phyloP scores from a whole-genome alignment of 768 basidiomycete genomes.

The Pleurotus pulmonarius region DNA sequence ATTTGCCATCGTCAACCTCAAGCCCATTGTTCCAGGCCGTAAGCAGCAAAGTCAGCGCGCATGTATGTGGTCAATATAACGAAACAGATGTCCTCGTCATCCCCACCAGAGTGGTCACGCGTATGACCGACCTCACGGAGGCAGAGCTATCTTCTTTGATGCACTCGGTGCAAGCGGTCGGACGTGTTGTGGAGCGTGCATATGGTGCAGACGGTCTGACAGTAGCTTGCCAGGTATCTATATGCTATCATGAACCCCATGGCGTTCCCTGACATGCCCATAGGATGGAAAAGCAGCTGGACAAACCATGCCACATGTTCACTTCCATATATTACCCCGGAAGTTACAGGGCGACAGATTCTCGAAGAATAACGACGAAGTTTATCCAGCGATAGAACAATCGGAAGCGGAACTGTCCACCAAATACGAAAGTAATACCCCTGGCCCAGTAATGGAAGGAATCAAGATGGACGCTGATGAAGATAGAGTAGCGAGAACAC shows the following conservation, averaged over 20 bases:
- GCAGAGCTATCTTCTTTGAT: conserved; percentile 80
- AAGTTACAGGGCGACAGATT: conserved; percentile 67
- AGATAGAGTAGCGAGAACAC: conserved; percentile 52
- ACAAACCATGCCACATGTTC: conserved; percentile 84
- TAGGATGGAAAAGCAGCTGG: conserved; percentile 89
- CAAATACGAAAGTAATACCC: conserved; percentile 19
- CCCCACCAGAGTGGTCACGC: conserved; percentile 50
- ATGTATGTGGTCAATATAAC: not conserved
- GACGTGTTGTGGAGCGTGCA: conserved; percentile 72
- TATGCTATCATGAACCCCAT: no score
- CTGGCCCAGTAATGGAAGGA: conserved; percentile 25
- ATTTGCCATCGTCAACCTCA: conserved; percentile 91
- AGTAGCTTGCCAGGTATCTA: conserved; percentile 79
- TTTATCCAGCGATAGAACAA: conserved; percentile 76
- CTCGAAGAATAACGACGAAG: conserved; percentile 58
- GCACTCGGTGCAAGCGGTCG: conserved; percentile 73
- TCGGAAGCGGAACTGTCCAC: conserved; percentile 49
- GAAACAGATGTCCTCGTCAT: conserved; percentile 63
- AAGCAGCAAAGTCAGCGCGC: conserved; percentile 27
- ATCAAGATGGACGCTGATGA: conserved; percentile 72
- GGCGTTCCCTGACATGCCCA: not conserved
- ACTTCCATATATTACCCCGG: conserved; percentile 90
- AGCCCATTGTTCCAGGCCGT: conserved; percentile 94
- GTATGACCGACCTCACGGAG: conserved; percentile 53
- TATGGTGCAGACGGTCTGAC: conserved; percentile 85